Evolutionary conservation across 2,329 filamentous ascomycete genomes (phyloP).

Genomic region (Cadophora sp.): DNA sequence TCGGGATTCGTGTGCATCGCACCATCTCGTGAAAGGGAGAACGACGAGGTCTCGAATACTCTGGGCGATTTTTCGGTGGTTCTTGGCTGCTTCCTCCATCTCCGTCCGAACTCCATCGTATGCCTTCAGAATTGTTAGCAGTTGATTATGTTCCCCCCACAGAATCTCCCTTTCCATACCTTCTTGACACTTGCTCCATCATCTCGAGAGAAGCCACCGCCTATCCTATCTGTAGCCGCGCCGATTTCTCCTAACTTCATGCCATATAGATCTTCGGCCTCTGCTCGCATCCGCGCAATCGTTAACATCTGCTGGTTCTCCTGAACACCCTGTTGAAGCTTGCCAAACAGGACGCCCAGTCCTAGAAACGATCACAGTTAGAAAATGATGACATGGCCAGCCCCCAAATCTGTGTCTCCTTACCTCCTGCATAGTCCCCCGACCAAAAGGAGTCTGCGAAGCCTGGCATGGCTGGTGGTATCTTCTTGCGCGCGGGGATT

Average conservation of each 20-base stretch:
- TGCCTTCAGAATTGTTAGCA: slow-evolving; percentile 62
- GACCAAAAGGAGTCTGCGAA: slow-evolving; percentile 99
- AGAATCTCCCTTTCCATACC: slow-evolving; percentile 64
- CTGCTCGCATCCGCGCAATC: slow-evolving; percentile 90
- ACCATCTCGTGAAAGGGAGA: slow-evolving; percentile 93
- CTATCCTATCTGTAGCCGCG: slow-evolving; percentile 79
- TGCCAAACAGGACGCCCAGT: slow-evolving; percentile 91
- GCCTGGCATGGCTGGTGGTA: slow-evolving; percentile 72
- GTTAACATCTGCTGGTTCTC: slow-evolving; percentile 95
- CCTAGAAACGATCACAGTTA: slow-evolving; percentile 53
- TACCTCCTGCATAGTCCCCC: slow-evolving; percentile 92
- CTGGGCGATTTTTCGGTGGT: slow-evolving; percentile 93
- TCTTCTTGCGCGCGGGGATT: slow-evolving; percentile 6
- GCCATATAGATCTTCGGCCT: slow-evolving; percentile 91
- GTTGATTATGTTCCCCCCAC: not conserved
- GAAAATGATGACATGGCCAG: not conserved
- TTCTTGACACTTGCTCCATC: slow-evolving; percentile 96
- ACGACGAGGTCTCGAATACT: slow-evolving; percentile 97
- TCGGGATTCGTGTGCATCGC: slow-evolving; percentile 89
- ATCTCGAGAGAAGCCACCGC: slow-evolving; percentile 85
- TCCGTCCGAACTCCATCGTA: slow-evolving; percentile 92
- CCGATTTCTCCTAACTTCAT: slow-evolving; percentile 82
- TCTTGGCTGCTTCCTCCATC: slow-evolving; percentile 89
- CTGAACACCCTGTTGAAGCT: slow-evolving; percentile 93
- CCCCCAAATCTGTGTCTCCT: slow-evolving; percentile 41